Percentiles rank a stretch among this genome's conserved stretches.
phyloP scores from a whole-genome alignment of 2,329 filamentous ascomycete species.

The Hirsutella minnesotensis region DNA sequence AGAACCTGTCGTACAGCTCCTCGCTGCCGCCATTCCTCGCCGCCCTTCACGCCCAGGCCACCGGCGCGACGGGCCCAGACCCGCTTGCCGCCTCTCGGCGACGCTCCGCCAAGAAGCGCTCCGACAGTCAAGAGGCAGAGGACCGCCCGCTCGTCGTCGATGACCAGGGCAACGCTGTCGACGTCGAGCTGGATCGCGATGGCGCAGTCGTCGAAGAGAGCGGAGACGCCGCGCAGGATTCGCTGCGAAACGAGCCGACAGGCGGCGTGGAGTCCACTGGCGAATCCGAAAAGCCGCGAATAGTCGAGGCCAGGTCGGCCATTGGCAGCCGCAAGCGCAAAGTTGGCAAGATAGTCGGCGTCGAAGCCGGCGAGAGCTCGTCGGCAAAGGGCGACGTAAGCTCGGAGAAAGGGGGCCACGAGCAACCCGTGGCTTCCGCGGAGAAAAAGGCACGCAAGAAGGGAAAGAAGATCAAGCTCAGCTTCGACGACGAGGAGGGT shows the following conservation, averaged over 20 bases:
- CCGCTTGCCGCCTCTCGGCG: conserved; percentile 37
- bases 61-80: conserved; percentile 35
- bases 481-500: conserved; percentile 50
- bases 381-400: conserved; percentile 5
- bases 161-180: conserved; percentile 54
- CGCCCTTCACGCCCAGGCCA: conserved; percentile 39
- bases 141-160: conserved; percentile 67
- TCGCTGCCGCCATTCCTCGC: conserved; percentile 50
- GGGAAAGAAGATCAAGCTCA: conserved; percentile 54
- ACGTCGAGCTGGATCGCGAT: conserved; percentile 32
- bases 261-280: conserved; percentile 5
- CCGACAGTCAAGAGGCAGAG: conserved; percentile 59
- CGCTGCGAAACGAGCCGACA: too few relatives aligned
- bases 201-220: conserved; percentile 27
- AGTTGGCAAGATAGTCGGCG: conserved; percentile 24
- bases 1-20: conserved; percentile 55
- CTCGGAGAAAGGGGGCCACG: conserved; percentile 5
- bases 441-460: conserved; percentile 35
- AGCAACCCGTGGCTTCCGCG: conserved; percentile 11
- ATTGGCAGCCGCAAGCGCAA: conserved; percentile 41
- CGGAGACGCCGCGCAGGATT: too few relatives aligned
- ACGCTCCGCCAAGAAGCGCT: conserved; percentile 40
- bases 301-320: conserved; percentile 14
- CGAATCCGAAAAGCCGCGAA: conserved; percentile 5
- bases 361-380: conserved; percentile 13